These are phyloP conservation scores for Wickerhamomyces bovis DNA, from an alignment of 805 yeast genomes.

Conservation along the genomic window DNA sequence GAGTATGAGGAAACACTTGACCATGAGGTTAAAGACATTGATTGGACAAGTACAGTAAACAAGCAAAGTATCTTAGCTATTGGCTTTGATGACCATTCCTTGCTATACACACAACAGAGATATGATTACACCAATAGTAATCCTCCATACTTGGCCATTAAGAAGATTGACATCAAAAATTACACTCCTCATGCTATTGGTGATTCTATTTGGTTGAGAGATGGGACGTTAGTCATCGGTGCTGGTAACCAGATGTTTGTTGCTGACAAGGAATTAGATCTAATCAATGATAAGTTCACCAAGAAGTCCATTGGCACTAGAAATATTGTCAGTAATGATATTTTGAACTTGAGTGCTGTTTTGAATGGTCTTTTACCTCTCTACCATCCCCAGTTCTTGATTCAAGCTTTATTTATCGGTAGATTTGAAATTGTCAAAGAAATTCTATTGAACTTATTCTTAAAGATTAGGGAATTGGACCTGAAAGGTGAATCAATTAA, in stretches of 20 bases:
- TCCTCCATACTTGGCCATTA: constrained; percentile 73
- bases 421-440: constrained; percentile 49
- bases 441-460: constrained; percentile 49
- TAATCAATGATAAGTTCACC: constrained; percentile 42
- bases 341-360: constrained; percentile 67
- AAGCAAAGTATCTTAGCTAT: constrained; percentile 73
- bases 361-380: constrained; percentile 86
- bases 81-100: constrained; percentile 60
- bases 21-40: constrained; percentile 58
- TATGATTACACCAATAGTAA: constrained; percentile 81
- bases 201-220: constrained; percentile 80
- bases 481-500: constrained; percentile 26
- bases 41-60: constrained; percentile 73
- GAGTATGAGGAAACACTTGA: constrained; percentile 48
- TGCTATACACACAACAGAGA: constrained; percentile 74
- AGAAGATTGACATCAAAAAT: constrained; percentile 60
- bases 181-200: constrained; percentile 81
- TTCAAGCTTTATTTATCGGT: constrained; percentile 65
- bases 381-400: constrained; percentile 84
- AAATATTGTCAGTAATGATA: constrained; percentile 44
- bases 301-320: constrained; percentile 52
- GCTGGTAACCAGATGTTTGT: constrained; percentile 86
- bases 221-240: constrained; percentile 76
- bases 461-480: constrained; percentile 49
- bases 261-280: constrained; percentile 63